phyloP scores from a whole-genome alignment of 2,329 filamentous ascomycete genomes.

The Gyromitra esculenta region DNA sequence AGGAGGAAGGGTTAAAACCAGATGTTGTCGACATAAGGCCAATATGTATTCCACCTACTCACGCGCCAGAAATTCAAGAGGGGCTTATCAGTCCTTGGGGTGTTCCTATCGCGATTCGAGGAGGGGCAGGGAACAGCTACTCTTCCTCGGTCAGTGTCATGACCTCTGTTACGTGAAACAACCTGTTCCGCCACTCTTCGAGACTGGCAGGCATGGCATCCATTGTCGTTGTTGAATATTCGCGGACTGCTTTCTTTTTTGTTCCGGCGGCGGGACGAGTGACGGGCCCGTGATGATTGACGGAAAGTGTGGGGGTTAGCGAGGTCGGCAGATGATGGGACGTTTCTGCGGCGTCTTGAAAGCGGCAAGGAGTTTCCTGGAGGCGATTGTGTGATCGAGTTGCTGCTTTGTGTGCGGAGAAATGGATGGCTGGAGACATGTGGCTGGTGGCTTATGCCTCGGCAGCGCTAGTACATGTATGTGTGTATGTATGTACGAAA shows the following conservation, averaged over 20 bases:
- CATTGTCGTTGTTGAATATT: slow-evolving; percentile 48
- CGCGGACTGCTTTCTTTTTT: slow-evolving; percentile 37
- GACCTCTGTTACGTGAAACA: slow-evolving; percentile 79
- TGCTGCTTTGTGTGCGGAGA: slow-evolving; percentile 52
- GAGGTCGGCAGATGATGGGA: slow-evolving; percentile 51
- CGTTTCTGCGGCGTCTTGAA: slow-evolving; percentile 46
- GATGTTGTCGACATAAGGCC: slow-evolving; percentile 83
- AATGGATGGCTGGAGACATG: slow-evolving; percentile 22
- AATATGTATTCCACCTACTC: slow-evolving; percentile 78
- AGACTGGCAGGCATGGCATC: slow-evolving; percentile 60
- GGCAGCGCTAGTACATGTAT: background rate
- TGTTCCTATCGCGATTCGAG: slow-evolving; percentile 8
- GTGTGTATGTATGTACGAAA: background rate
- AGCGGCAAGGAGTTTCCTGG: slow-evolving; percentile 49
- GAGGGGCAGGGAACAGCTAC: slow-evolving; percentile 61
- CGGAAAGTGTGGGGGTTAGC: slow-evolving; percentile 52
- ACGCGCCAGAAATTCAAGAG: slow-evolving; percentile 27
- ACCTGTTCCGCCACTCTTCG: slow-evolving; percentile 73
- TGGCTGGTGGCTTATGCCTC: slow-evolving; percentile 16
- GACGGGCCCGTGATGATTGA: slow-evolving; percentile 48
- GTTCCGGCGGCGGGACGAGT: slow-evolving; percentile 38
- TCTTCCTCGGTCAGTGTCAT: slow-evolving; percentile 78
- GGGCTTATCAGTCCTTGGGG: slow-evolving; percentile 44
- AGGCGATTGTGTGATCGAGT: slow-evolving; percentile 38
- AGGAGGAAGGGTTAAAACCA: slow-evolving; percentile 60